These are phyloP conservation scores for Recurvomyces mirabilis DNA, from an alignment of 495 filamentous ascomycete species.

Conservation along the genomic window DNA sequence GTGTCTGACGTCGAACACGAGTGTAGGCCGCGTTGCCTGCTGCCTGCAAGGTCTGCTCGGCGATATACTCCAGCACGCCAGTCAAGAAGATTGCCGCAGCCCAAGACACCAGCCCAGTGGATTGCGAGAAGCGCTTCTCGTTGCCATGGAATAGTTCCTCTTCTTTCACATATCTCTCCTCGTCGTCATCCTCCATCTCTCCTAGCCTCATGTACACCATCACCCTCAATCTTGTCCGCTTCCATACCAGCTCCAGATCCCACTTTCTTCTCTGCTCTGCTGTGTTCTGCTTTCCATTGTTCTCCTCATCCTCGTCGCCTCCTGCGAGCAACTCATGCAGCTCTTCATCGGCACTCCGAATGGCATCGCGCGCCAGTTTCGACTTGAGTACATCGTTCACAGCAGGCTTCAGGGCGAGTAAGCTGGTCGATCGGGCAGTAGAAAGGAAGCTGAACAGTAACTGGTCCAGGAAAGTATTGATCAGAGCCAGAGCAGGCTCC, in stretches of 20 bases:
- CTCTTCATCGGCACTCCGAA: conserved; percentile 82
- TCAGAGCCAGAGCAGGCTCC: conserved; percentile 58
- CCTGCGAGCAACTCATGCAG: conserved; percentile 76
- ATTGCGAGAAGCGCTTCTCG: conserved; percentile 43
- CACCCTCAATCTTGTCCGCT: conserved; percentile 76
- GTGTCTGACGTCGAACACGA: conserved; percentile 36
- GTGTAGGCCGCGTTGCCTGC: conserved; percentile 83
- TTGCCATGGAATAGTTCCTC: conserved; percentile 49
- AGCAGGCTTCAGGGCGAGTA: conserved; percentile 67
- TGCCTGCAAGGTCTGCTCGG: conserved; percentile 75
- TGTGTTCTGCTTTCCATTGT: conserved; percentile 42
- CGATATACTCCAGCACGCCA: conserved; percentile 85
- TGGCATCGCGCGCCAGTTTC: conserved; percentile 75
- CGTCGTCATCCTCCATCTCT: conserved; percentile 95
- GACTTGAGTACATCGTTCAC: conserved; percentile 80
- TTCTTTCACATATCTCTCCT: conserved; percentile 69
- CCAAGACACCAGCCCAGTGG: conserved; percentile 62
- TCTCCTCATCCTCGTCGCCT: conserved; percentile 59
- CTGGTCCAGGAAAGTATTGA: conserved; percentile 93
- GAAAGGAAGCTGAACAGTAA: conserved; percentile 79
- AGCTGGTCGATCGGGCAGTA: conserved; percentile 66
- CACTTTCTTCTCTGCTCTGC: conserved; percentile 50
- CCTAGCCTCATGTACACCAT: conserved; percentile 98
- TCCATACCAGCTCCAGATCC: conserved; percentile 83
- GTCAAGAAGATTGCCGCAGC: conserved; percentile 93